These are phyloP conservation scores for Chaetomiaceae sp. DNA, from an alignment of 2,329 filamentous ascomycete genomes.

Conservation along the genomic window DNA sequence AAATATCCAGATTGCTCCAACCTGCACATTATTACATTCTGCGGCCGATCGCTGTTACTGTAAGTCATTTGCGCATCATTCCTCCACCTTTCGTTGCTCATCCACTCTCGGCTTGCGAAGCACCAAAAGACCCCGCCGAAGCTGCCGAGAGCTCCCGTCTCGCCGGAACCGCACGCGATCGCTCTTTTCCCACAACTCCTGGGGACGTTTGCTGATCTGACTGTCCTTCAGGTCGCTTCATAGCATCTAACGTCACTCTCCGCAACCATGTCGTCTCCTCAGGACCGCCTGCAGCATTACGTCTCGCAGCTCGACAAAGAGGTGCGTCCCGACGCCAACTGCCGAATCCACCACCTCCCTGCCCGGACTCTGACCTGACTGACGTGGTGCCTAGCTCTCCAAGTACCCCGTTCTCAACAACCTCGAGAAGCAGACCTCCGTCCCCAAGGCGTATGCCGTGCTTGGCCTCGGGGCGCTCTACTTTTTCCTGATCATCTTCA, in stretches of 20 bases:
- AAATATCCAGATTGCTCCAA: neutral
- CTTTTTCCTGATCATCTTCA: conserved; percentile 90
- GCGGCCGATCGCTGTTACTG: neutral
- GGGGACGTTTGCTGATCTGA: conserved; percentile 4
- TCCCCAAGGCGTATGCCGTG: conserved; percentile 81
- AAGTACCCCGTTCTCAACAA: conserved; percentile 82
- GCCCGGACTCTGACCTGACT: conserved; percentile 15
- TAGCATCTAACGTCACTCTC: conserved; percentile 7
- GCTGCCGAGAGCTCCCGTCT: conserved; percentile 11
- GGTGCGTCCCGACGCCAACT: conserved; percentile 47
- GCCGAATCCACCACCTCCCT: conserved; percentile 2
- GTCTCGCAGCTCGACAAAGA: conserved; percentile 77
- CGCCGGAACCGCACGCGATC: neutral
- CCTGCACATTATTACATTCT: neutral
- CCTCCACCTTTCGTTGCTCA: neutral
- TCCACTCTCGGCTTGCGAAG: neutral
- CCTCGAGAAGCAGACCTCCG: conserved; percentile 75
- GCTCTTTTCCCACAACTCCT: neutral
- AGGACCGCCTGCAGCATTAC: conserved; percentile 73
- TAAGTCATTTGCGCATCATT: neutral
- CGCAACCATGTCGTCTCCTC: conserved; percentile 63
- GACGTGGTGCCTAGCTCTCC: conserved; percentile 56
- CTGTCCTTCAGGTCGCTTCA: conserved; percentile 17
- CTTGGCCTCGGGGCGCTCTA: conserved; percentile 74
- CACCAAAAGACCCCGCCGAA: conserved; percentile 4